These are phyloP conservation scores for Alternaria hordeiaustralica DNA, from an alignment of 2,329 filamentous ascomycete genomes.

Conservation along the genomic window DNA sequence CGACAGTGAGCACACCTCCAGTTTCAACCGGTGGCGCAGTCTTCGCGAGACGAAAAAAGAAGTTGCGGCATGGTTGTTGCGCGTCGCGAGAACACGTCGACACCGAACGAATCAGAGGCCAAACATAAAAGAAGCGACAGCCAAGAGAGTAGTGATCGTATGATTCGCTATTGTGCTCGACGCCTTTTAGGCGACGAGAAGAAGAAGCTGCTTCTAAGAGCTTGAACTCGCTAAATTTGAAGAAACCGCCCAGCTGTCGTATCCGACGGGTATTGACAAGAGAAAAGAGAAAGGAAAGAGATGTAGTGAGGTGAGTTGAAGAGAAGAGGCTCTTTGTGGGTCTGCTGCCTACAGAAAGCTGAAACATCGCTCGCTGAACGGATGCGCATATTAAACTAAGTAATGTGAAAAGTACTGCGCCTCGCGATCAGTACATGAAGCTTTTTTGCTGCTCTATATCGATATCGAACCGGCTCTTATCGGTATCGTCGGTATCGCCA, in stretches of 20 bases:
- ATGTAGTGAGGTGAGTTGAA: conserved; percentile 15
- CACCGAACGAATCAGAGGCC: not conserved
- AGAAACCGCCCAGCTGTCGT: conserved; percentile 20
- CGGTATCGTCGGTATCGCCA: conserved; percentile 39
- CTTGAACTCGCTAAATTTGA: conserved; percentile 18
- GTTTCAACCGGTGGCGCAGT: not conserved
- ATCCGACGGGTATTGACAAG: conserved; percentile 21
- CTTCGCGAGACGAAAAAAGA: not conserved
- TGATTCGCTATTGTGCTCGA: conserved; percentile 12
- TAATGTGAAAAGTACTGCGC: conserved; percentile 20
- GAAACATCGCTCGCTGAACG: conserved; percentile 17
- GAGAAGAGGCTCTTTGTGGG: conserved; percentile 18
- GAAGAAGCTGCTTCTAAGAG: not conserved
- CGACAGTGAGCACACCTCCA: not conserved
- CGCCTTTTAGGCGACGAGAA: conserved; percentile 1
- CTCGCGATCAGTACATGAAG: conserved; percentile 43
- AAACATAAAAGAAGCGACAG: not conserved
- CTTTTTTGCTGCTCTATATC: conserved; percentile 47
- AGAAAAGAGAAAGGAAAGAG: conserved; percentile 16
- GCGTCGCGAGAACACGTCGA: not conserved
- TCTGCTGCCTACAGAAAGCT: conserved; percentile 24
- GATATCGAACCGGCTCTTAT: conserved; percentile 43
- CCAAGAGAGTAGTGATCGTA: not conserved
- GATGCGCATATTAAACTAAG: conserved; percentile 23
- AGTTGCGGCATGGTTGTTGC: not conserved